Conservation (phyloP, 139 green algal species). For the Coelastrella sp. region DNA sequence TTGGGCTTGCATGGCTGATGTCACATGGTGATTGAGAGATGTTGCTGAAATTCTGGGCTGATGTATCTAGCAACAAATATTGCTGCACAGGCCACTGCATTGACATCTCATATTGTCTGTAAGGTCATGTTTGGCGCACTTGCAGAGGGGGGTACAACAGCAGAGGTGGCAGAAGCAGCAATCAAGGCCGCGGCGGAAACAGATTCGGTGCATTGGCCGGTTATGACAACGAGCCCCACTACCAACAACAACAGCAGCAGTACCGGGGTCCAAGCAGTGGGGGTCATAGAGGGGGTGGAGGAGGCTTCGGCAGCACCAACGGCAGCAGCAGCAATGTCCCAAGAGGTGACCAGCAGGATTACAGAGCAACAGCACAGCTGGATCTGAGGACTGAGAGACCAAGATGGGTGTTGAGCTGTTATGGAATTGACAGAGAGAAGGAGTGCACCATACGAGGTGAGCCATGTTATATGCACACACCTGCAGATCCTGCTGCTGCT, state of each 20-base stretch:
- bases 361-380: slow-evolving; percentile 15
- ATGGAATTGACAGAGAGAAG: slow-evolving; percentile 27
- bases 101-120: neutral
- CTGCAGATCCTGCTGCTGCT: neutral
- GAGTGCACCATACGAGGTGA: neutral
- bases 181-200: slow-evolving; percentile 19
- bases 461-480: no score
- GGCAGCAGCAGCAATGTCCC: neutral
- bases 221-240: neutral
- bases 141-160: neutral
- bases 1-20: no score
- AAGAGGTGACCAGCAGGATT: slow-evolving; percentile 7
- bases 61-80: neutral
- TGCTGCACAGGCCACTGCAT: neutral
- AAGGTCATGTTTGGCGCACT: neutral
- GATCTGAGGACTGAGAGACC: slow-evolving; percentile 38
- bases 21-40: no score
- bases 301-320: neutral
- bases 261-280: neutral
- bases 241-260: slow-evolving; percentile 4
- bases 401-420: slow-evolving; percentile 38
- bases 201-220: slow-evolving; percentile 11
- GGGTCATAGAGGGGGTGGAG: neutral
- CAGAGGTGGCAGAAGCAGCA: neutral
- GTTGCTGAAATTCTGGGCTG: no score